phyloP scores from a whole-genome alignment of 495 filamentous ascomycete genomes.

The Astrocystis sublimbata region DNA sequence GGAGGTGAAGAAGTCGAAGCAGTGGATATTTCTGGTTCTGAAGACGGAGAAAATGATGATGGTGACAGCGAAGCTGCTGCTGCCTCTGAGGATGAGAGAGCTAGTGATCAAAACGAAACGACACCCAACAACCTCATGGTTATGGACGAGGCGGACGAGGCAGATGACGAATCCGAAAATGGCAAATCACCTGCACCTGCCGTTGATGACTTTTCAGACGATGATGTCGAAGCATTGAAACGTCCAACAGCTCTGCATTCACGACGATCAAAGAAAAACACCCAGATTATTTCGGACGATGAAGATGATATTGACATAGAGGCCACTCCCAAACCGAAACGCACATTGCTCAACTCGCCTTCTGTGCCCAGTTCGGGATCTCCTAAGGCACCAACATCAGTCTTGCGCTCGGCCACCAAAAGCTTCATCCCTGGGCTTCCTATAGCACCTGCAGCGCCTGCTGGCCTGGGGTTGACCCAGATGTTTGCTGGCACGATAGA shows the following conservation, averaged over 20 bases:
- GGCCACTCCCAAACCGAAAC: conserved; percentile 47
- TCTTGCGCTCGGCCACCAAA: conserved; percentile 57
- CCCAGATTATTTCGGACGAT: conserved; percentile 57
- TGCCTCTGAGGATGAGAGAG: conserved; percentile 22
- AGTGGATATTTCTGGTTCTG: conserved; percentile 53
- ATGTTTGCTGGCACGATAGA: conserved; percentile 92
- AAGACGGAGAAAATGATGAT: conserved; percentile 35
- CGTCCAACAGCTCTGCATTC: conserved; percentile 35
- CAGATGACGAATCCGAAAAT: conserved; percentile 50
- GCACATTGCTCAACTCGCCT: conserved; percentile 38
- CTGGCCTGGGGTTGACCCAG: conserved; percentile 77
- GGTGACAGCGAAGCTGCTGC: conserved; percentile 35
- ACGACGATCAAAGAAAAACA: conserved; percentile 44
- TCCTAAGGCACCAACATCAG: conserved; percentile 52
- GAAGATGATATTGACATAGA: conserved; percentile 64
- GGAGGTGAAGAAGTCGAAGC: conserved; percentile 48
- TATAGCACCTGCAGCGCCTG: conserved; percentile 52
- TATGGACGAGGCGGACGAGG: conserved; percentile 58
- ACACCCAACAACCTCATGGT: conserved; percentile 28
- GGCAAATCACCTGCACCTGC: conserved; percentile 36
- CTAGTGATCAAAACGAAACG: conserved; percentile 31
- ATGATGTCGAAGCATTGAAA: conserved; percentile 44
- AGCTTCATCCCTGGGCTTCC: conserved; percentile 62
- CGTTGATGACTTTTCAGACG: conserved; percentile 36
- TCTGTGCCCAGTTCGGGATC: conserved; percentile 36